Evolutionary conservation across 495 filamentous ascomycete genomes (phyloP).

Genomic region (Geoglossum glabrum): DNA sequence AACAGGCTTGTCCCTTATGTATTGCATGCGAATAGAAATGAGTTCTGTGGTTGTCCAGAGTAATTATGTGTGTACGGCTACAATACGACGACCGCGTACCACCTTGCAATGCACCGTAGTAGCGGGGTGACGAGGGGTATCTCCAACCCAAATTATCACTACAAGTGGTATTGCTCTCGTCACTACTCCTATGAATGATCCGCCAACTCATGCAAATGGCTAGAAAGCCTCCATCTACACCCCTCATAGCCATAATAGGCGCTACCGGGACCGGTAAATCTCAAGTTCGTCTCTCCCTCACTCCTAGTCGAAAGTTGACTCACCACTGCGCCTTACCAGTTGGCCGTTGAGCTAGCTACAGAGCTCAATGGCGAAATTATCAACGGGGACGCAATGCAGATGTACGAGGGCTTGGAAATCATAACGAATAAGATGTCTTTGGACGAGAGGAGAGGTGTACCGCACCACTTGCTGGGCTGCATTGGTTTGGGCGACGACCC

Average conservation of each 20-base stretch:
- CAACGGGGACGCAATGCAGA: conserved; percentile 98
- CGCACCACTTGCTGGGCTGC: conserved; percentile 73
- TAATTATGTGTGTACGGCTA: too few relatives aligned
- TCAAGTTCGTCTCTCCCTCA: conserved; percentile 38
- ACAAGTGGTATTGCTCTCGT: neutral
- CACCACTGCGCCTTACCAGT: conserved; percentile 29
- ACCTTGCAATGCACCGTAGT: neutral
- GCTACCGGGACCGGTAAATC: conserved; percentile 96
- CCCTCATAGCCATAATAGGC: conserved; percentile 69
- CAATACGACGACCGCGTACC: too few relatives aligned
- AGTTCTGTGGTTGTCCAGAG: neutral
- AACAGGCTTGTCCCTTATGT: neutral
- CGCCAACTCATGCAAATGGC: conserved; percentile 1
- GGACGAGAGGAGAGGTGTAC: conserved; percentile 58
- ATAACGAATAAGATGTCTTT: conserved; percentile 81
- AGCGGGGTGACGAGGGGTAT: neutral
- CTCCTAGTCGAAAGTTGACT: neutral
- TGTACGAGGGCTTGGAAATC: conserved; percentile 82
- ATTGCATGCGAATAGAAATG: neutral
- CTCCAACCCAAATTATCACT: neutral
- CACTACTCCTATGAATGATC: neutral
- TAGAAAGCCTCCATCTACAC: conserved; percentile 12
- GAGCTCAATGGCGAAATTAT: conserved; percentile 85
- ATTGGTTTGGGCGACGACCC: conserved; percentile 52
- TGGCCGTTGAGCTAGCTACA: conserved; percentile 74